phyloP scores from a whole-genome alignment of 1,284 basidiomycete genomes.

The Papiliotrema terrestris region DNA sequence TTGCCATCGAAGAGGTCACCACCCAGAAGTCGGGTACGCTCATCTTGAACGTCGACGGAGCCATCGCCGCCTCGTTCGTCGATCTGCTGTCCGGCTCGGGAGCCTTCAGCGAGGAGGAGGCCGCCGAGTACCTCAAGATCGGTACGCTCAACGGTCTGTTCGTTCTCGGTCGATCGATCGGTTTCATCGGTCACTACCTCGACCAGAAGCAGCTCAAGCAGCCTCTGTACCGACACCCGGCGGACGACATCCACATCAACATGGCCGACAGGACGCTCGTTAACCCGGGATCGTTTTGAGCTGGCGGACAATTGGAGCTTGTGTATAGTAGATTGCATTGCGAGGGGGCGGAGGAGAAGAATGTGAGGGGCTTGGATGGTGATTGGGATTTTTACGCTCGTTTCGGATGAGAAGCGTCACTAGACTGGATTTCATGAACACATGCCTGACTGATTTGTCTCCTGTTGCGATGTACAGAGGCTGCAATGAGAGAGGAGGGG shows the following conservation, averaged over 20 bases:
- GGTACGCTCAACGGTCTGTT: constrained; percentile 84
- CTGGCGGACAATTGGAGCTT: not conserved
- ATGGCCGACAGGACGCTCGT: not conserved
- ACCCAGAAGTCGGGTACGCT: constrained; percentile 96
- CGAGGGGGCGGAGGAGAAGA: constrained; percentile 31
- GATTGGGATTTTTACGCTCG: too few relatives aligned
- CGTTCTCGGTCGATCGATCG: constrained; percentile 94
- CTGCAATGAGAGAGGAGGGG: too few relatives aligned
- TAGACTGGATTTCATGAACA: too few relatives aligned
- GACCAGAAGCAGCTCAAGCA: constrained; percentile 91
- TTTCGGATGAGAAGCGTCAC: too few relatives aligned
- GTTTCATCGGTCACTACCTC: constrained; percentile 63
- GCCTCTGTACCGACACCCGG: constrained; percentile 67
- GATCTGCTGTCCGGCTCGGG: constrained; percentile 89
- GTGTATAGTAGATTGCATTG: constrained; percentile 2
- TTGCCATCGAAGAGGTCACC: constrained; percentile 96
- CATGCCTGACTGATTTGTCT: too few relatives aligned
- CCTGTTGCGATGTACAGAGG: too few relatives aligned
- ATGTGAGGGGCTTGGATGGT: constrained; percentile 17
- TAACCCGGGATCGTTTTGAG: too few relatives aligned
- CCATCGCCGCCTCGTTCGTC: constrained; percentile 97
- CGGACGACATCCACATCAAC: constrained; percentile 9
- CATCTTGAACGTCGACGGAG: constrained; percentile 92
- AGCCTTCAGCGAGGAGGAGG: constrained; percentile 93
- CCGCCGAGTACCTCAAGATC: constrained; percentile 90